Evolutionary conservation across 2,329 filamentous ascomycete genomes (phyloP).

Genomic region (Hansfordia pulvinata): DNA sequence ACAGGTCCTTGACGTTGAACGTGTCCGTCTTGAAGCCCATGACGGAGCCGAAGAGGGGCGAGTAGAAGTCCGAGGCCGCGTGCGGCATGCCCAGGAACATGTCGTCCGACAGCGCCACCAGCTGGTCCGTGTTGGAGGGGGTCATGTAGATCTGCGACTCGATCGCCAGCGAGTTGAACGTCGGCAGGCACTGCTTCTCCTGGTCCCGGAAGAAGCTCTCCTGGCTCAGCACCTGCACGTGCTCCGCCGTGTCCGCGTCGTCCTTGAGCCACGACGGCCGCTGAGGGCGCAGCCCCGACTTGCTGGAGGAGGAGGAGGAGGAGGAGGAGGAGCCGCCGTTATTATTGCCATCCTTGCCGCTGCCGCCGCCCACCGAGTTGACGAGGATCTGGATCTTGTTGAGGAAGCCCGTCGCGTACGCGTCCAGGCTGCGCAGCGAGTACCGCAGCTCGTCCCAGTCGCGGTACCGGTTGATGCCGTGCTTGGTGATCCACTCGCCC

Average conservation of each 20-base stretch:
- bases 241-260: conserved; percentile 13
- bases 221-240: conserved; percentile 23
- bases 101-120: conserved; percentile 28
- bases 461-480: conserved; percentile 26
- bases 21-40: conserved; percentile 27
- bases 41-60: conserved; percentile 25
- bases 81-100: conserved; percentile 27
- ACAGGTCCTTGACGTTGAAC: conserved; percentile 19
- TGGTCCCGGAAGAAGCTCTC: conserved; percentile 25
- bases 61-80: conserved; percentile 26
- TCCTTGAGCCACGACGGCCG: conserved; percentile 22
- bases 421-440: conserved; percentile 26
- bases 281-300: conserved; percentile 19
- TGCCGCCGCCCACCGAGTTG: conserved; percentile 19
- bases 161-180: conserved; percentile 27
- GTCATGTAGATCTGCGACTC: conserved; percentile 28
- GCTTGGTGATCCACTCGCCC: conserved; percentile 24
- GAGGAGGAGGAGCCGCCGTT: conserved; percentile 7
- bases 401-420: conserved; percentile 22
- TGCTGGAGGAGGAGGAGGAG: too few species aligned
- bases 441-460: conserved; percentile 30
- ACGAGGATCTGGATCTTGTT: conserved; percentile 29
- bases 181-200: conserved; percentile 23
- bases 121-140: conserved; percentile 22
- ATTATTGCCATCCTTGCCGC: conserved; percentile 4